phyloP scores from a whole-genome alignment of 2,329 filamentous ascomycete genomes.

The Coleophoma cylindrospora region DNA sequence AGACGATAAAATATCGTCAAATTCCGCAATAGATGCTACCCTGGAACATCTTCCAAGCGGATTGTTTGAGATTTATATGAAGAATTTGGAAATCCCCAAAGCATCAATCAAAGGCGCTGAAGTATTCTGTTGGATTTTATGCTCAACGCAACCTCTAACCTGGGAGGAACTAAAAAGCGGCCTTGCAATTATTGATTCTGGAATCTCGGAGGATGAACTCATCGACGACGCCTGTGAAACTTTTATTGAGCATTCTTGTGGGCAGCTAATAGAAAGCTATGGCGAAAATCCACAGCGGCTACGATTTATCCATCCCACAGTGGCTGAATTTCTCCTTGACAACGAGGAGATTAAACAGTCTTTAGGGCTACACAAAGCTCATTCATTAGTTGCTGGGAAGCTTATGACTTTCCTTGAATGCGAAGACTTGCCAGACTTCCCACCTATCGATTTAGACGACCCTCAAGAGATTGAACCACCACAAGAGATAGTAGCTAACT shows the following conservation, averaged over 20 bases:
- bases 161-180: constrained; percentile 3
- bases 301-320: constrained; percentile 2
- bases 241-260: constrained; percentile 3
- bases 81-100: background rate
- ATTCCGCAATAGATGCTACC: background rate
- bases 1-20: background rate
- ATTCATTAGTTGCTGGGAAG: constrained; percentile 1
- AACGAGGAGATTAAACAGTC: background rate
- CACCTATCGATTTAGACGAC: background rate
- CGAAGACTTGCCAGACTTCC: constrained; percentile 1
- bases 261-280: background rate
- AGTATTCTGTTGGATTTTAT: constrained; percentile 1
- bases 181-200: background rate
- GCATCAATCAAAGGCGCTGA: constrained; percentile 1
- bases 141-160: background rate
- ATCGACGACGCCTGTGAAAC: constrained; percentile 1
- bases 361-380: background rate
- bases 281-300: background rate
- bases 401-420: constrained; percentile 2
- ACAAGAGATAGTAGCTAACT: background rate
- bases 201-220: background rate
- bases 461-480: background rate
- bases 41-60: background rate
- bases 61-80: background rate
- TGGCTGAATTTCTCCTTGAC: constrained; percentile 1